A percentile compares a stretch with the other conserved stretches of the same genome.
Evolutionary conservation across 305 asterid species (phyloP).

Genomic region (Andrographis paniculata): DNA sequence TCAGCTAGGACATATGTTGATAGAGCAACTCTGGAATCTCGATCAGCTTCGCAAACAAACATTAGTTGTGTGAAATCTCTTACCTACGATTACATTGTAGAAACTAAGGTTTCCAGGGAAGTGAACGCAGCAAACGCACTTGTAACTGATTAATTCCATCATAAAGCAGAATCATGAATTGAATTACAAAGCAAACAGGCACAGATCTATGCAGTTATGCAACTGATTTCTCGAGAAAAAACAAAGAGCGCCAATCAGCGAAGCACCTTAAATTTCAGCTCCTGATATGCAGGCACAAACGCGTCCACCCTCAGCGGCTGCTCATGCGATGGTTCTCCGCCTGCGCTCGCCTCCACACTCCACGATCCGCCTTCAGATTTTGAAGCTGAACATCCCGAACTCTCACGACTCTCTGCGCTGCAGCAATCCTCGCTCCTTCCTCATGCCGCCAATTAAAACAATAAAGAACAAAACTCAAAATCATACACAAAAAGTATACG

Average conservation of each 20-base stretch:
- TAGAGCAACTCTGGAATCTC: slow-evolving; percentile 11
- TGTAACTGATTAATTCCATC: not conserved
- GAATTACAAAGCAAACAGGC: slow-evolving; percentile 7
- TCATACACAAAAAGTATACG: slow-evolving; percentile 5
- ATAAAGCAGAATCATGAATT: not conserved
- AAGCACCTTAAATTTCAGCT: slow-evolving; percentile 48
- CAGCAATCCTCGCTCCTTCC: slow-evolving; percentile 20
- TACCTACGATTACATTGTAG: not conserved
- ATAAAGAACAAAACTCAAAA: slow-evolving; percentile 1
- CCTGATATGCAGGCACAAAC: slow-evolving; percentile 29
- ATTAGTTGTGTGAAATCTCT: slow-evolving; percentile 1
- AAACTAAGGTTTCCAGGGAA: too few species aligned
- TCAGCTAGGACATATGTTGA: slow-evolving; percentile 4
- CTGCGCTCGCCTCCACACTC: slow-evolving; percentile 29
- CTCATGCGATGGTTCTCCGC: slow-evolving; percentile 21
- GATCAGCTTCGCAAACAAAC: slow-evolving; percentile 11
- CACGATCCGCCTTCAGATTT: slow-evolving; percentile 33
- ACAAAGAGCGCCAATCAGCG: not conserved
- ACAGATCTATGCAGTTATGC: too few species aligned
- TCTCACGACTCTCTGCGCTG: slow-evolving; percentile 33
- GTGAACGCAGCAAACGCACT: slow-evolving; percentile 1
- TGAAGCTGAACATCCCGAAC: slow-evolving; percentile 22
- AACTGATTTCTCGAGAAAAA: slow-evolving; percentile 7
- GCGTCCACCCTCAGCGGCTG: slow-evolving; percentile 30
- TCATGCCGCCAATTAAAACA: slow-evolving; percentile 10